Conservation (phyloP, 176 grass and related monocot genomes). For the Paspalum notatum region DNA sequence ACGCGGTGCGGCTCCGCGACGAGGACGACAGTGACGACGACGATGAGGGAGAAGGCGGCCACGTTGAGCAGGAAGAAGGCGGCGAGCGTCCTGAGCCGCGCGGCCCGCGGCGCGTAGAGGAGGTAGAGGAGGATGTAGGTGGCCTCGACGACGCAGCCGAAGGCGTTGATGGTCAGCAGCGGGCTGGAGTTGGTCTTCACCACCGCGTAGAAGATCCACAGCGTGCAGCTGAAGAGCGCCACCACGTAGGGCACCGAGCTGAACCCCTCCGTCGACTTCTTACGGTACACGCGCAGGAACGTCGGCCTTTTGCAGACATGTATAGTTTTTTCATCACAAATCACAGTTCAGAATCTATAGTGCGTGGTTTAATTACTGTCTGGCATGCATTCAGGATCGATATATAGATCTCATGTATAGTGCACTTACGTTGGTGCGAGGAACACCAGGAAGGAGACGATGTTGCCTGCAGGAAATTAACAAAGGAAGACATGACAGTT, state of each 20-base stretch:
- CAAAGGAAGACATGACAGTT: neutral
- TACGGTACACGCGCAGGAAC: constrained; percentile 64
- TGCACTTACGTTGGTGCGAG: constrained; percentile 70
- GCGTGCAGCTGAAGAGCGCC: constrained; percentile 82
- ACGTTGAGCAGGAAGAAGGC: constrained; percentile 74
- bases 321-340: too few relatives aligned
- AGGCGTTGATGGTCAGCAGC: constrained; percentile 79
- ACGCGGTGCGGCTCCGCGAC: constrained; percentile 44
- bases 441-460: constrained; percentile 87
- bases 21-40: constrained; percentile 53
- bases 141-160: constrained; percentile 72
- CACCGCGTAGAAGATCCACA: constrained; percentile 86
- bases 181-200: constrained; percentile 72
- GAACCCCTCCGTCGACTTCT: constrained; percentile 83
- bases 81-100: constrained; percentile 49
- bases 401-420: neutral
- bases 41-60: constrained; percentile 57
- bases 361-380: neutral
- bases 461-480: constrained; percentile 61
- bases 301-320: constrained; percentile 50
- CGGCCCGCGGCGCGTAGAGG: constrained; percentile 52
- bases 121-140: constrained; percentile 77
- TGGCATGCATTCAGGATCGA: too few relatives aligned
- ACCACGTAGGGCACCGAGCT: constrained; percentile 85
- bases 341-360: neutral